phyloP scores from a whole-genome alignment of 179 eudicot species.

The Monotropa hypopitys region DNA sequence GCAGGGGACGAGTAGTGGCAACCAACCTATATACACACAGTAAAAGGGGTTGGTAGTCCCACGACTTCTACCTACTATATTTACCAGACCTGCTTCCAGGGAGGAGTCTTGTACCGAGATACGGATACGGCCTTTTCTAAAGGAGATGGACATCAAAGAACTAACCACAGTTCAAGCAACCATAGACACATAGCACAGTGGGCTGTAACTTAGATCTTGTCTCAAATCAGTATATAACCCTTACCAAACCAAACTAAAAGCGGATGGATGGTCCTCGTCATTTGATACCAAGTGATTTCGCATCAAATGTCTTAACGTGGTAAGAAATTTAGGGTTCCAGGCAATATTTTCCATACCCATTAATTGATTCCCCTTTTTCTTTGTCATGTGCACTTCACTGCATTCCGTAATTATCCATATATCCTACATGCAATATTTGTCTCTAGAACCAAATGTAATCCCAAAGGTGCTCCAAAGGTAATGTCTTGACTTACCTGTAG shows the following conservation, averaged over 20 bases:
- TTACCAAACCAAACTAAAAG: background rate
- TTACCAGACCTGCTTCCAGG: background rate
- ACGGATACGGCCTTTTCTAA: background rate
- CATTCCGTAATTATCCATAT: background rate
- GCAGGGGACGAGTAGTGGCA: background rate
- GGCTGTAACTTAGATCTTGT: background rate
- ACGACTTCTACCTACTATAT: background rate
- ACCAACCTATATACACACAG: background rate
- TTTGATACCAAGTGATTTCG: no score
- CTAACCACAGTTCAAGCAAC: background rate
- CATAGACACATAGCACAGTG: background rate
- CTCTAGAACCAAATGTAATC: background rate
- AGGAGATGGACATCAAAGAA: background rate
- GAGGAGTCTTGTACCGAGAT: background rate
- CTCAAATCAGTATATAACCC: background rate
- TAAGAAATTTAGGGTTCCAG: background rate
- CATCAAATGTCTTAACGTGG: background rate
- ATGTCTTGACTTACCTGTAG: background rate
- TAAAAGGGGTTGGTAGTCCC: background rate
- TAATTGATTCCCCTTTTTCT: background rate
- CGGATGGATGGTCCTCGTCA: background rate
- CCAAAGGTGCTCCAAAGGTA: background rate
- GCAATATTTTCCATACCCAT: background rate
- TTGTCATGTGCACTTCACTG: background rate
- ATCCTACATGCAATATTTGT: background rate